Conservation (phyloP, 305 asterid species). For the Stenogyne calaminthoides region DNA sequence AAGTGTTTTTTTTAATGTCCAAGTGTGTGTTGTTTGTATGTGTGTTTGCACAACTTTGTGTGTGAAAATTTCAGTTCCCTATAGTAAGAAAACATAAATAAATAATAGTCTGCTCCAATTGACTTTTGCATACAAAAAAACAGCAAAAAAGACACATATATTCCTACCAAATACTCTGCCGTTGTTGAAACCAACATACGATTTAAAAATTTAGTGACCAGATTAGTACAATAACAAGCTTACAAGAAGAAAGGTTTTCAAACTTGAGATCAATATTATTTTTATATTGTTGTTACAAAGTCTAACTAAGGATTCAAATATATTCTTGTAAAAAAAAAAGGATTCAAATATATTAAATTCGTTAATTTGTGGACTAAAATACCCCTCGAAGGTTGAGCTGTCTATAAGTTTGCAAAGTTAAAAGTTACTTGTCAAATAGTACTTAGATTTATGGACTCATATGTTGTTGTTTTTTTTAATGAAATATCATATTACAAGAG, state of each 20-base stretch:
- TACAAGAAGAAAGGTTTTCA: slow-evolving; percentile 47
- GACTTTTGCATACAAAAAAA: slow-evolving; percentile 55
- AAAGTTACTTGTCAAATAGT: neutral
- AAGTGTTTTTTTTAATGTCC: neutral
- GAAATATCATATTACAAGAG: too few species aligned
- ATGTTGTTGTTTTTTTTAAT: too few species aligned
- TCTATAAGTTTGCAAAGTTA: neutral
- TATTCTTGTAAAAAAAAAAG: too few species aligned
- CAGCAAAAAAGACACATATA: slow-evolving; percentile 50
- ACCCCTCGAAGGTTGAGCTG: neutral
- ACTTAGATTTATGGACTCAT: neutral
- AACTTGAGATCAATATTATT: slow-evolving; percentile 22
- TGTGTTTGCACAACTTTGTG: too few species aligned
- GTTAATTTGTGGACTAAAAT: neutral
- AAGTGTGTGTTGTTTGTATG: slow-evolving; percentile 28
- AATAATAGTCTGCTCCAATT: slow-evolving; percentile 36
- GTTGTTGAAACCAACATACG: slow-evolving; percentile 42
- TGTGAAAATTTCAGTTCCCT: slow-evolving; percentile 44
- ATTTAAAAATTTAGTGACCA: slow-evolving; percentile 13
- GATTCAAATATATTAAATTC: neutral
- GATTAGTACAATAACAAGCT: slow-evolving; percentile 45
- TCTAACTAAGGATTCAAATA: slow-evolving; percentile 26
- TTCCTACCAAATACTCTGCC: slow-evolving; percentile 49
- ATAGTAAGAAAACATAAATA: slow-evolving; percentile 8
- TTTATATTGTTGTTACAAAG: slow-evolving; percentile 23